Conservation (phyloP, 306 rosid species). For the Castanospermum australe region DNA sequence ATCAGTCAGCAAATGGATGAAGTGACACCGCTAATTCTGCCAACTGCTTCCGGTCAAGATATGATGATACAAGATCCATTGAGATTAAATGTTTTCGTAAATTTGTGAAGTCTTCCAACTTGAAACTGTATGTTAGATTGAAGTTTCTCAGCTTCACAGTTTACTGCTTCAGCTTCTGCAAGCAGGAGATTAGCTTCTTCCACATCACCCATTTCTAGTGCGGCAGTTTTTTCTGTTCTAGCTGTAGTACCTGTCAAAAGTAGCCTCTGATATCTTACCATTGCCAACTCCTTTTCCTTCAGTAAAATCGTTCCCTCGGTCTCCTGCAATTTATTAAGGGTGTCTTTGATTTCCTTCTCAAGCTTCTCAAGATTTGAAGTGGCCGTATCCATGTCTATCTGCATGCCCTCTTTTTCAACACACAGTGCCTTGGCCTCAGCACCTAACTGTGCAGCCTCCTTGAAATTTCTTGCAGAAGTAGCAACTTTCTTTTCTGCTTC, state of each 20-base stretch:
- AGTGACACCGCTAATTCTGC: conserved; percentile 57
- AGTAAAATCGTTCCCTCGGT: conserved; percentile 56
- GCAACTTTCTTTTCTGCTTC: conserved; percentile 87
- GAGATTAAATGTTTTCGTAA: conserved; percentile 60
- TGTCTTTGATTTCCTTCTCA: conserved; percentile 60
- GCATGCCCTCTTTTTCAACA: conserved; percentile 61
- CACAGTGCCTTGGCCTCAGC: conserved; percentile 65
- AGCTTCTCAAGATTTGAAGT: conserved; percentile 59
- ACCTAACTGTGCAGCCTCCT: conserved; percentile 82
- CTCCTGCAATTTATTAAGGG: conserved; percentile 59
- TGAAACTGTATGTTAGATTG: conserved; percentile 52
- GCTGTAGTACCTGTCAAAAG: conserved; percentile 63
- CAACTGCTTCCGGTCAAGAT: conserved; percentile 62
- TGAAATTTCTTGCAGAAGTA: conserved; percentile 77
- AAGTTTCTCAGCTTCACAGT: conserved; percentile 64
- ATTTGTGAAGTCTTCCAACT: conserved; percentile 49
- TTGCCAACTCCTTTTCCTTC: conserved; percentile 74
- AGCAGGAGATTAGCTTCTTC: conserved; percentile 79
- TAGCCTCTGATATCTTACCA: conserved; percentile 70
- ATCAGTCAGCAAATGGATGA: conserved; percentile 24
- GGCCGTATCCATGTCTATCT: conserved; percentile 47
- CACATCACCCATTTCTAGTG: conserved; percentile 65
- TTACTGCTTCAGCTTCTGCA: conserved; percentile 81
- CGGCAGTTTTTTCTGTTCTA: conserved; percentile 65
- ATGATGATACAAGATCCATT: conserved; percentile 66